Percentiles rank a stretch among this genome's conserved stretches.
These are phyloP conservation scores for Setaria viridis DNA, from an alignment of 202 grass and related monocot species.

Conservation along the genomic window DNA sequence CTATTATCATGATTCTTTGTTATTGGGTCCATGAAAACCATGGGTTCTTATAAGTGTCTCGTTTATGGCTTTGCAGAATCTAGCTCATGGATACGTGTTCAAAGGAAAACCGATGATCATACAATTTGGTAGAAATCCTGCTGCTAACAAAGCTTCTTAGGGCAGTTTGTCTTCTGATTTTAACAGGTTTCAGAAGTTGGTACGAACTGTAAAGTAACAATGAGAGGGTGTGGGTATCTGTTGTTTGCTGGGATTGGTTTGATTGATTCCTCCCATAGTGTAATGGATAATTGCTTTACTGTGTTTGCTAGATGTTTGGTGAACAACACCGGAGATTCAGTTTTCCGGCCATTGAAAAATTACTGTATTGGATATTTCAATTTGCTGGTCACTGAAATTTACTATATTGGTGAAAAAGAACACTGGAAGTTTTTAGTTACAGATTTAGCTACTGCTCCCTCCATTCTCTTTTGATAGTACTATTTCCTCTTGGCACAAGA, in stretches of 20 bases:
- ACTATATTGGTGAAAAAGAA: not conserved
- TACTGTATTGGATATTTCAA: not conserved
- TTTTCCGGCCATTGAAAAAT: not conserved
- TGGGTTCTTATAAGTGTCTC: not conserved
- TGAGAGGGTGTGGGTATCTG: not conserved
- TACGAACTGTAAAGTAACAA: not conserved
- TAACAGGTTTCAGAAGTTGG: not conserved
- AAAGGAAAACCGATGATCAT: slow-evolving; percentile 95
- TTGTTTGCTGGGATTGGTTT: not conserved
- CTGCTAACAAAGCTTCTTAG: slow-evolving; percentile 63
- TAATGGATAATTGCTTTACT: not conserved
- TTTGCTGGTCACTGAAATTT: not conserved
- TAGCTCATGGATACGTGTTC: slow-evolving; percentile 86
- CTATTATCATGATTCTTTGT: slow-evolving; percentile 7
- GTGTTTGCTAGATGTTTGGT: not conserved
- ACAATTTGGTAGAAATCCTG: slow-evolving; percentile 87
- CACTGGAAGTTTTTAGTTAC: not conserved
- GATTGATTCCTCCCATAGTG: not conserved
- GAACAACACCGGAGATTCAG: not conserved
- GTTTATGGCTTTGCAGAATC: slow-evolving; percentile 70
- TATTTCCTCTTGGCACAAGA: no score
- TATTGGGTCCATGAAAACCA: not conserved
- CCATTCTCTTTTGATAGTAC: no score
- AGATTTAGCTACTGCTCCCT: not conserved
- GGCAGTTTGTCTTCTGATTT: slow-evolving; percentile 6